These are phyloP conservation scores for Ceratobasidium papillatum DNA, from an alignment of 1,284 basidiomycete genomes.

Conservation along the genomic window DNA sequence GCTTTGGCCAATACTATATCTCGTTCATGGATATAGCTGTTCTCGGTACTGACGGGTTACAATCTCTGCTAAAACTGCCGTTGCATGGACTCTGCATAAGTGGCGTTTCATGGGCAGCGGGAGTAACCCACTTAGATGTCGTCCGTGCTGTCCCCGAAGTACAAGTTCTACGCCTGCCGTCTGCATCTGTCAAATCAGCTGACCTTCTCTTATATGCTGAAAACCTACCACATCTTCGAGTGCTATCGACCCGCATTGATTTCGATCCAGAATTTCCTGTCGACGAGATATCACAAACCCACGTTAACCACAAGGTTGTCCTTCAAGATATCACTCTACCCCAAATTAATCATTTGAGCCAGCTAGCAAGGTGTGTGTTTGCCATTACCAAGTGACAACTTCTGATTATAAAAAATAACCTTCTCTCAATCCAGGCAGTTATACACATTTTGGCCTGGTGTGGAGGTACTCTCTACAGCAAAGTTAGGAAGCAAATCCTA, in stretches of 20 bases:
- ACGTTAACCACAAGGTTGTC: background rate
- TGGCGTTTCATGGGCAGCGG: background rate
- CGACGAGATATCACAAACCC: background rate
- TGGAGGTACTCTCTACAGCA: too few species aligned
- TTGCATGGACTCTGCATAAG: background rate
- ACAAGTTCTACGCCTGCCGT: background rate
- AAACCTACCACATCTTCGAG: background rate
- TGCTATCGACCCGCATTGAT: background rate
- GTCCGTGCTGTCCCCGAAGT: slow-evolving; percentile 7
- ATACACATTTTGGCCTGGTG: too few species aligned
- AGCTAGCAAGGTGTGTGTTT: slow-evolving; percentile 12
- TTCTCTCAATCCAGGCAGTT: too few species aligned
- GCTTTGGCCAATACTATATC: background rate
- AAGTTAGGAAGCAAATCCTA: too few species aligned
- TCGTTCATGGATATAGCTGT: background rate
- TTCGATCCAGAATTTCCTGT: background rate
- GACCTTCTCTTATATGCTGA: slow-evolving; percentile 11
- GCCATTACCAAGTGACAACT: too few species aligned
- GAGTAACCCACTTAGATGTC: background rate
- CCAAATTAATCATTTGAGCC: background rate
- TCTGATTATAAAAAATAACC: too few species aligned
- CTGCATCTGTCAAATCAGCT: background rate
- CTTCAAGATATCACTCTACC: background rate
- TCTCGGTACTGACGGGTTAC: background rate
- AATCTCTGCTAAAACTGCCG: background rate